Conservation (phyloP, 192 early-diverging fungal species). For the Coemansia sp. region DNA sequence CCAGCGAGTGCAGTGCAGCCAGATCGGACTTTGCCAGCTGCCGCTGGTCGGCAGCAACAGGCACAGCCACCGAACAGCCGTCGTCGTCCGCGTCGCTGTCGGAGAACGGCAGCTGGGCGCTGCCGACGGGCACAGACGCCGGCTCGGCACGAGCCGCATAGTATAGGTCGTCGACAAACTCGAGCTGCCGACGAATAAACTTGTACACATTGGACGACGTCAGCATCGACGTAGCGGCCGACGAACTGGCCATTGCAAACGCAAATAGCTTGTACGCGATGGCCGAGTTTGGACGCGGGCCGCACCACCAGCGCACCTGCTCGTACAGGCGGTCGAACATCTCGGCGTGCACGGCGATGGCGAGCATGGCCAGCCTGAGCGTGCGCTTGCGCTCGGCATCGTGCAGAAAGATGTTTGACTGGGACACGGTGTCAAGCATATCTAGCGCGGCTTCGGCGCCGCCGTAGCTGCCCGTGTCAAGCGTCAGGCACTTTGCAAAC, state of each 20-base stretch:
- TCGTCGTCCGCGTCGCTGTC: background rate
- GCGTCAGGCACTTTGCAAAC: conserved; percentile 37
- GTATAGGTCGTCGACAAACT: conserved; percentile 24
- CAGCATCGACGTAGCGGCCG: conserved; percentile 14
- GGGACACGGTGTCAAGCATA: conserved; percentile 31
- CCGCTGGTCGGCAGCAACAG: background rate
- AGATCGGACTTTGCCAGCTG: conserved; percentile 21
- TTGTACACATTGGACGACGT: conserved; percentile 43
- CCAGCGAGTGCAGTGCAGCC: conserved; percentile 29
- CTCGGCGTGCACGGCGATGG: conserved; percentile 16
- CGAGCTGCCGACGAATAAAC: conserved; percentile 38
- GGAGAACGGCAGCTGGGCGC: background rate
- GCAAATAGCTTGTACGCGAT: conserved; percentile 32
- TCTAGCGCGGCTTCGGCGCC: conserved; percentile 20
- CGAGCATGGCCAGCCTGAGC: conserved; percentile 20
- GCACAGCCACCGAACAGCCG: background rate
- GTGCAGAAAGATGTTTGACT: conserved; percentile 36
- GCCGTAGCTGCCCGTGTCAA: conserved; percentile 3
- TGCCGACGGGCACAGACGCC: background rate
- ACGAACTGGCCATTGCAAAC: conserved; percentile 24
- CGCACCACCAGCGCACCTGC: conserved; percentile 44
- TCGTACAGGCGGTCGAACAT: conserved; percentile 22
- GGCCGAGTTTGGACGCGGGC: conserved; percentile 18
- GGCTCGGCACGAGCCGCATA: background rate
- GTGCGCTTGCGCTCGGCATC: conserved; percentile 5